Evolutionary conservation across 1,284 basidiomycete species (phyloP).

Genomic region (Puccinia coronata): DNA sequence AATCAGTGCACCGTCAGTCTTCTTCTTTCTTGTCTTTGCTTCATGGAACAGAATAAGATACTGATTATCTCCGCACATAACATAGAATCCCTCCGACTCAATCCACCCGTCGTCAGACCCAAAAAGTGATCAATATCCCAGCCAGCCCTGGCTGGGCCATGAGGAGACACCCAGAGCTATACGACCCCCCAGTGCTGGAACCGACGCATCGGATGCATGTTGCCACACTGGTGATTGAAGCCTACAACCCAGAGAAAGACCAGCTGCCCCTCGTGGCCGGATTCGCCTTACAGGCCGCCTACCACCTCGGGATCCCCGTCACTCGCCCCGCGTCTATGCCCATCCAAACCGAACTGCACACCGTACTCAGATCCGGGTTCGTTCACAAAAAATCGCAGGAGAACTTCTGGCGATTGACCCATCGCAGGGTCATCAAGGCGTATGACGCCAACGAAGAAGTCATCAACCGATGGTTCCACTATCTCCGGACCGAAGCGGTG

Average conservation of each 20-base stretch:
- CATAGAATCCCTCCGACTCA: neutral
- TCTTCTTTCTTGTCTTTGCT: neutral
- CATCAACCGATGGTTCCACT: constrained; percentile 78
- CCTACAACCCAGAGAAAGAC: constrained; percentile 66
- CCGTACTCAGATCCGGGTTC: constrained; percentile 82
- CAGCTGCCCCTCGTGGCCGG: constrained; percentile 77
- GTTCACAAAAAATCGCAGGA: constrained; percentile 93
- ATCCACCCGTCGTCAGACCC: neutral
- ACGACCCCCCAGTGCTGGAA: constrained; percentile 52
- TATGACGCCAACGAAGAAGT: constrained; percentile 82
- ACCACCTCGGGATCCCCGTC: constrained; percentile 78
- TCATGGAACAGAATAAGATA: neutral
- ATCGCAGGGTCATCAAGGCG: constrained; percentile 83
- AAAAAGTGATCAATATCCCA: constrained; percentile 15
- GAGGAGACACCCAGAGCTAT: constrained; percentile 36
- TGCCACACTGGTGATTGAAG: constrained; percentile 79
- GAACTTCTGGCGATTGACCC: constrained; percentile 84
- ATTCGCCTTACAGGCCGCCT: constrained; percentile 81
- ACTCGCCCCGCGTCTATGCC: constrained; percentile 72
- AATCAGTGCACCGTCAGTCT: constrained; percentile 14
- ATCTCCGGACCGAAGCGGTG: constrained; percentile 69
- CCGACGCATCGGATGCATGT: constrained; percentile 73
- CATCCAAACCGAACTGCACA: constrained; percentile 77
- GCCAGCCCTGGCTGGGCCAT: constrained; percentile 32
- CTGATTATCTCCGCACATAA: neutral